A percentile compares a stretch with the other conserved stretches of the same genome.
These are phyloP conservation scores for Prunus davidiana DNA, from an alignment of 306 rosid species.

Conservation along the genomic window DNA sequence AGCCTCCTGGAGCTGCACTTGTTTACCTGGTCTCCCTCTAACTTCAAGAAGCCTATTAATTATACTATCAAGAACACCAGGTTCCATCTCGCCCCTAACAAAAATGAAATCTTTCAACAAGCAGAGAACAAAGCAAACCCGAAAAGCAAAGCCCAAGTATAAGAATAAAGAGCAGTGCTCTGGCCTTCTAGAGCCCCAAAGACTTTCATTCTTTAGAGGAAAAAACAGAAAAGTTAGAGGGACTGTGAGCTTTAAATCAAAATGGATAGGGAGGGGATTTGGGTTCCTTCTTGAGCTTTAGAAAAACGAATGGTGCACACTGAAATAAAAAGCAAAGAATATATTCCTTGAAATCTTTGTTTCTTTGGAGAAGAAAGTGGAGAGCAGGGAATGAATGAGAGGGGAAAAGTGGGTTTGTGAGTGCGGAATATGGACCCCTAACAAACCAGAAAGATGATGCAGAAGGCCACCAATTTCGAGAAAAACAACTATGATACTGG, in stretches of 20 bases:
- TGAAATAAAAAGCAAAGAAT: conserved; percentile 29
- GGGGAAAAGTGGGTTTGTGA: not conserved
- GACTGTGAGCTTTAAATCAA: conserved; percentile 23
- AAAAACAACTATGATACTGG: not conserved
- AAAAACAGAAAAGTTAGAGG: conserved; percentile 1
- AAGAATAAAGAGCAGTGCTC: conserved; percentile 21
- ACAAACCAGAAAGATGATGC: not conserved
- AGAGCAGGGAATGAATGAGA: not conserved
- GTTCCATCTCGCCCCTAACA: conserved; percentile 40
- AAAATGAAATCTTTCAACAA: conserved; percentile 4
- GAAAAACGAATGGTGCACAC: conserved; percentile 9
- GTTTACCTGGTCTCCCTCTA: conserved; percentile 66
- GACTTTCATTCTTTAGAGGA: conserved; percentile 4
- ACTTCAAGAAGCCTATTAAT: conserved; percentile 66
- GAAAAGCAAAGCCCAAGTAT: not conserved
- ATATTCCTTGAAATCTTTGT: conserved; percentile 12
- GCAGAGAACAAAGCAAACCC: conserved; percentile 13
- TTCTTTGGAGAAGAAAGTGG: not conserved
- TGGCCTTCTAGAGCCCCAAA: not conserved
- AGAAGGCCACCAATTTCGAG: not conserved
- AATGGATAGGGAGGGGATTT: conserved; percentile 10
- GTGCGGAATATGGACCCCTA: not conserved
- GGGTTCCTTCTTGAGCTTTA: conserved; percentile 15
- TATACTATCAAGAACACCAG: conserved; percentile 59
- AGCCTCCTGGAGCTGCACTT: conserved; percentile 64